Evolutionary conservation across 345 rosid species (phyloP).

Genomic region (Schrenkiella parvula): DNA sequence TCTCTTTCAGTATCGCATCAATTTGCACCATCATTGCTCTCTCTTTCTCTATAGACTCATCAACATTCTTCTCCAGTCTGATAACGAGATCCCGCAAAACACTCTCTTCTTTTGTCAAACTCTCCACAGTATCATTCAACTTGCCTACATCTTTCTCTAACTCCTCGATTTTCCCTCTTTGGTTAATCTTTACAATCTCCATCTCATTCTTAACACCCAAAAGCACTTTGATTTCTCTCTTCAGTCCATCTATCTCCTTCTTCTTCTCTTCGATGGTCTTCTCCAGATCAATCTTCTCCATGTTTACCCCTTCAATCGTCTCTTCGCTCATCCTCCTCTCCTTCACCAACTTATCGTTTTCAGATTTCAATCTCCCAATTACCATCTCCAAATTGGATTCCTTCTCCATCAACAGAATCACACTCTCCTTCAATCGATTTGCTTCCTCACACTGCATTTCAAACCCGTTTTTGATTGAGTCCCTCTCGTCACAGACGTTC

Average conservation of each 20-base stretch:
- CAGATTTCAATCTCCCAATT: conserved; percentile 34
- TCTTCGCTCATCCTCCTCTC: conserved; percentile 34
- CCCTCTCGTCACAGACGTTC: conserved; percentile 44
- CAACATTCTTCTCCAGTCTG: conserved; percentile 47
- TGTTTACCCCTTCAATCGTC: conserved; percentile 15
- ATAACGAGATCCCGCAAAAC: conserved; percentile 28
- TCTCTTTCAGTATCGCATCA: conserved; percentile 39
- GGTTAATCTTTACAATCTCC: conserved; percentile 35
- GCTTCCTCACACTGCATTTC: conserved; percentile 33
- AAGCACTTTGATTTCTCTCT: conserved; percentile 31
- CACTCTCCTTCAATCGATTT: conserved; percentile 31
- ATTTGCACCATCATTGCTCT: conserved; percentile 37
- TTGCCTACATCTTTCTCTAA: conserved; percentile 35
- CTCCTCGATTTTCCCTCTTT: conserved; percentile 29
- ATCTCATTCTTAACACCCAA: conserved; percentile 38
- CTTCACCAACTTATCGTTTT: conserved; percentile 29
- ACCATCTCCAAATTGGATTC: conserved; percentile 27
- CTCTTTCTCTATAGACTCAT: conserved; percentile 38
- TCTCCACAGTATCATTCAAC: conserved; percentile 27
- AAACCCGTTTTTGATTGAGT: conserved; percentile 31
- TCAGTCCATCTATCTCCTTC: conserved; percentile 35
- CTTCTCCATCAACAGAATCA: conserved; percentile 40
- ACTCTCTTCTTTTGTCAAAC: conserved; percentile 42
- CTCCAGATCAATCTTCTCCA: conserved; percentile 36
- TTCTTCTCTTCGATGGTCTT: conserved; percentile 28